Base-by-base conservation (phyloP, 1,139 yeast genomes). In the Casaregolazyma suthepensis region DNA sequence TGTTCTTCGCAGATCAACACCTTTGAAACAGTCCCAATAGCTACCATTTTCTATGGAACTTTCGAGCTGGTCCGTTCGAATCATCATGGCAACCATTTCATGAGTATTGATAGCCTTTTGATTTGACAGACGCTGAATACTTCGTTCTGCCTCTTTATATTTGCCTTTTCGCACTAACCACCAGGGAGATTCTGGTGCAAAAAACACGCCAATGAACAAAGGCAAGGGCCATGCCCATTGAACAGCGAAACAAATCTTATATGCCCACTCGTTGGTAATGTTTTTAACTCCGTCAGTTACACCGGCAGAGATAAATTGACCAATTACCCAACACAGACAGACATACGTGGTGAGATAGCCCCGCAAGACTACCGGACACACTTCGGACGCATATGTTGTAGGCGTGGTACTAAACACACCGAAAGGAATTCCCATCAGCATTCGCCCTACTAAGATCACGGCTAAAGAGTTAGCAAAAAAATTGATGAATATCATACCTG, bases 131-230 rank as follows among this genome's bases (percentile, higher is more conserved):
- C 66, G 56, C 50, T 59, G 56, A 12, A 62, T 50, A 12, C 62
- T 38, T 10, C 50, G 51, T 20, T 70, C 72, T 17, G 82, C 82
- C 42, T 69, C 67, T 1, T 59, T 71, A 48, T 70, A 66, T 45
- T 66, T 64, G 42, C 66, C 67, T 58, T 68, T 72, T 40, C 75
- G 69, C 46, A 77, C 74, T 62, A 69, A 73, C 74, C 78, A 79
- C 74, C 82, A 78, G 49, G 85, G 85, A 22, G 83, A 74, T 61
- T 80, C 84, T 35, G 85, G 84, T 54, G 81, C 75, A 54, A 79
- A 63, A 46, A 78, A 73, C 60, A 79, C 71, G n/a, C 78, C 81
- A 52, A 78, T 59, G 46, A 79, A 71, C 61, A 81, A 19, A n/a
- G 52, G 58, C 12, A 48, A 18, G 5, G 56, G 54, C 47, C 44